A percentile compares a stretch with the other conserved stretches of the same genome.
Conservation (phyloP, 2,329 filamentous ascomycete genomes). For the Teratosphaeria viscida region DNA sequence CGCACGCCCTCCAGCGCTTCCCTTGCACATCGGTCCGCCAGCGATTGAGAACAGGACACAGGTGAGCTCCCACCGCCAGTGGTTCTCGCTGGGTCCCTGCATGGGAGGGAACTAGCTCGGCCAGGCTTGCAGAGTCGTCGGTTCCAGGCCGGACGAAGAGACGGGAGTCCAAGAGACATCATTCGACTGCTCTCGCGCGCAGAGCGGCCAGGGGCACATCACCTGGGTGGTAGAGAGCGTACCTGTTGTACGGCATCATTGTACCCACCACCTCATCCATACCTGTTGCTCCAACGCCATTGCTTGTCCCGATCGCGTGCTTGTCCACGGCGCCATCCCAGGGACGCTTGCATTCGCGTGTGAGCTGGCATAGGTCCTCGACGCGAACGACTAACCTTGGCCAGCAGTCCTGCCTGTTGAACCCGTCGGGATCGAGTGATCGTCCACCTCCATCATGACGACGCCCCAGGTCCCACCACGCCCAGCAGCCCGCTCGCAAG, state of each 20-base stretch:
- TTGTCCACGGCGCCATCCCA: background rate
- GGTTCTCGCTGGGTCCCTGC: background rate
- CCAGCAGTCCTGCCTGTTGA: background rate
- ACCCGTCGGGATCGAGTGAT: conserved; percentile 4
- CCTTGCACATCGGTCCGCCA: background rate
- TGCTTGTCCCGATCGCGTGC: background rate
- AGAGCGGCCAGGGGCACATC: background rate
- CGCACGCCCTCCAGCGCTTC: background rate
- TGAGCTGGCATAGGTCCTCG: background rate
- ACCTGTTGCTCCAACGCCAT: background rate
- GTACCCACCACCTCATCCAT: background rate
- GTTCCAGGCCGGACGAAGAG: background rate
- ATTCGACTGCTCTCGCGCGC: background rate
- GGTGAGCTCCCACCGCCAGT: background rate
- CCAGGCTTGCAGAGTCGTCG: background rate
- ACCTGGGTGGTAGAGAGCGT: background rate
- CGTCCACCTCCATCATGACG: conserved; percentile 31
- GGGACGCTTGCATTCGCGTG: background rate
- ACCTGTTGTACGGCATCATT: background rate
- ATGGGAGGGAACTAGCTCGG: background rate
- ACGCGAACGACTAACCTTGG: background rate
- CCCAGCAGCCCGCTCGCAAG: conserved; percentile 42
- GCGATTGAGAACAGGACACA: background rate
- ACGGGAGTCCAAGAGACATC: background rate
- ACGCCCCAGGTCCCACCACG: conserved; percentile 53